phyloP scores from a whole-genome alignment of 139 green algal genomes.

The Gonium pectorale region DNA sequence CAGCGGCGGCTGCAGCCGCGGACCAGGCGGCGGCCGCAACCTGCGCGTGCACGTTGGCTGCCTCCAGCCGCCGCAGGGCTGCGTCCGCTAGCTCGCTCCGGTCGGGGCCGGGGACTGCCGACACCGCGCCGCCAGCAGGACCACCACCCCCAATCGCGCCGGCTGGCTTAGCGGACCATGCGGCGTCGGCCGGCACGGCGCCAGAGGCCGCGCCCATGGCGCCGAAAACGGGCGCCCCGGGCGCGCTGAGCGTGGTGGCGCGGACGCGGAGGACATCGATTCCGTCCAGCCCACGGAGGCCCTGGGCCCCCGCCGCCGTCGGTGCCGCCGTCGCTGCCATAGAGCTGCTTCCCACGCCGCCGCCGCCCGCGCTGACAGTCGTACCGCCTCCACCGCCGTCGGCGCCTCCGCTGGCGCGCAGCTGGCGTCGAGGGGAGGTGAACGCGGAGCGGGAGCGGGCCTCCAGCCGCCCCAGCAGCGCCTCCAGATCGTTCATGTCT shows the following conservation, averaged over 20 bases:
- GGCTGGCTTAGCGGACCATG: too few relatives aligned
- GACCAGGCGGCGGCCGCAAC: conserved; percentile 2
- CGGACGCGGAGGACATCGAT: neutral
- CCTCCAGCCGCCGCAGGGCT: conserved; percentile 35
- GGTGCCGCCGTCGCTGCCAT: neutral
- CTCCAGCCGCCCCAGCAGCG: conserved; percentile 28
- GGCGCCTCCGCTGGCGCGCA: neutral
- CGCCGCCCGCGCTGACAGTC: too few relatives aligned
- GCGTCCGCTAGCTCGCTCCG: neutral
- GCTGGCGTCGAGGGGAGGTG: neutral
- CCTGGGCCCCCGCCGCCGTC: neutral
- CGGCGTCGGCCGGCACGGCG: too few relatives aligned
- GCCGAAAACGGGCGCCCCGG: conserved; percentile 6
- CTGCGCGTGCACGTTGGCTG: neutral
- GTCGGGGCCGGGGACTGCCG: too few relatives aligned
- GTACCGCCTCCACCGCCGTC: neutral
- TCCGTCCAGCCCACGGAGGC: neutral
- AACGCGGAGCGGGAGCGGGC: conserved; percentile 17
- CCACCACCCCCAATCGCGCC: neutral
- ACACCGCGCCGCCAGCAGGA: neutral
- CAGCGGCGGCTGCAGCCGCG: neutral
- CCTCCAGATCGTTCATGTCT: neutral
- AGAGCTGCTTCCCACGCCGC: too few relatives aligned
- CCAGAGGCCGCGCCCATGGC: too few relatives aligned
- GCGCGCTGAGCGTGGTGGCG: neutral